Evolutionary conservation across 2,329 filamentous ascomycete genomes (phyloP).

Genomic region (Juglanconis sp.): DNA sequence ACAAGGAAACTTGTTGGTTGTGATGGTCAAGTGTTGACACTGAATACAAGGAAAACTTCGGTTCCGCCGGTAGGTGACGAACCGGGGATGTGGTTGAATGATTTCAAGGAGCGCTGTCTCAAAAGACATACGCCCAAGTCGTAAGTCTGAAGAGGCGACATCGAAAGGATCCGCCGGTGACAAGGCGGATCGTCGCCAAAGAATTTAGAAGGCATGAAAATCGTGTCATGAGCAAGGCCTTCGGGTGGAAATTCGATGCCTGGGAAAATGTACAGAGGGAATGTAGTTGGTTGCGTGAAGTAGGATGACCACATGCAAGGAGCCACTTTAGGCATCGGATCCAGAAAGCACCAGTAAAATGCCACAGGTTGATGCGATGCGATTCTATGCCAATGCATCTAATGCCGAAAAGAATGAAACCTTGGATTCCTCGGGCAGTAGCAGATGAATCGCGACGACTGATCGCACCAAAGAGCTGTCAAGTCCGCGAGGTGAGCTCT

Average conservation of each 20-base stretch:
- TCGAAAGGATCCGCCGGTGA: conserved; percentile 1
- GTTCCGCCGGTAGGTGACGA: conserved; percentile 12
- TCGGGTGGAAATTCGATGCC: conserved; percentile 2
- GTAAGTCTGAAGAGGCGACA: neutral
- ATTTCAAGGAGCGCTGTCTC: conserved; percentile 2
- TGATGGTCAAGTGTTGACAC: conserved; percentile 3
- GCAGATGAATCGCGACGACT: conserved; percentile 4
- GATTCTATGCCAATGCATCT: conserved; percentile 28
- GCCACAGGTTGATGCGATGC: conserved; percentile 23
- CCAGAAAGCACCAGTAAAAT: conserved; percentile 25
- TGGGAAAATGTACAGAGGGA: conserved; percentile 5
- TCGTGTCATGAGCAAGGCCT: conserved; percentile 2
- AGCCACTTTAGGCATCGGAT: conserved; percentile 20
- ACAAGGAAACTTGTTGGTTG: conserved; percentile 4
- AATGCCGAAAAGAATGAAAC: conserved; percentile 23
- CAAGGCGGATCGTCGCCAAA: conserved; percentile 4
- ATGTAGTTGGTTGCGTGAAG: conserved; percentile 3
- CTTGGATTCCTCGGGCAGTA: conserved; percentile 14
- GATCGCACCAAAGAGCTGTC: conserved; percentile 8
- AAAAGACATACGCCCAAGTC: conserved; percentile 2
- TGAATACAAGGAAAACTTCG: conserved; percentile 5
- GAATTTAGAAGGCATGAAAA: neutral
- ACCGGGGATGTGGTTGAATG: conserved; percentile 6
- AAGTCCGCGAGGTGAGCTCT: conserved; percentile 10
- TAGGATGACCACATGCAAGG: conserved; percentile 15